Conservation (phyloP, 2,329 filamentous ascomycete species). For the Talaromyces rugulosus region DNA sequence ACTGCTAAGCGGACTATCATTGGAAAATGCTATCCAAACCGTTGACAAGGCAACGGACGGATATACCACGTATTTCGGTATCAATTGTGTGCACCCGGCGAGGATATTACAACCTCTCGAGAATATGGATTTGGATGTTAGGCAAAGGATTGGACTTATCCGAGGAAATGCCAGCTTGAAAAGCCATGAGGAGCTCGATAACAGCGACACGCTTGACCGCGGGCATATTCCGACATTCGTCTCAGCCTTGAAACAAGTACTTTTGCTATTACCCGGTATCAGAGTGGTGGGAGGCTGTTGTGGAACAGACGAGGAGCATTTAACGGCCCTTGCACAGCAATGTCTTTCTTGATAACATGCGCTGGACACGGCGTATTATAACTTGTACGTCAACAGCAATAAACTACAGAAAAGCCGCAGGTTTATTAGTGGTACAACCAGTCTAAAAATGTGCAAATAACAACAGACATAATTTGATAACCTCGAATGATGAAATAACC, state of each 20-base stretch:
- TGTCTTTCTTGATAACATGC: neutral
- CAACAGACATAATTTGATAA: too few relatives aligned
- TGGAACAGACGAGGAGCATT: conserved; percentile 15
- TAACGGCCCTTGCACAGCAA: conserved; percentile 6
- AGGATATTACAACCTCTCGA: conserved; percentile 1
- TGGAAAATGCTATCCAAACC: conserved; percentile 2
- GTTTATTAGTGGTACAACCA: too few relatives aligned
- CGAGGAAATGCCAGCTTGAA: conserved; percentile 8
- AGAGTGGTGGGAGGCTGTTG: conserved; percentile 13
- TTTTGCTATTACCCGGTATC: conserved; percentile 3
- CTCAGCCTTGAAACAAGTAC: neutral
- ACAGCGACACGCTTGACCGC: conserved; percentile 7
- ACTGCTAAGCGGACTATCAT: neutral
- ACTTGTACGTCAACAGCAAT: neutral
- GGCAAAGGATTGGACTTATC: neutral
- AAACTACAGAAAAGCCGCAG: neutral
- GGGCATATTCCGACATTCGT: conserved; percentile 4
- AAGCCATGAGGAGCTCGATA: conserved; percentile 8
- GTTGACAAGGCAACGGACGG: conserved; percentile 1
- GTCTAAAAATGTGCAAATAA: too few relatives aligned
- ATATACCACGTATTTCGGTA: conserved; percentile 3
- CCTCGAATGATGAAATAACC: too few relatives aligned
- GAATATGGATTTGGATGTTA: neutral
- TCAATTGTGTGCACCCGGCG: conserved; percentile 7
- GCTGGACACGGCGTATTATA: neutral